These are phyloP conservation scores for Panicum virgatum DNA, from an alignment of 202 grass and related monocot species.

Conservation along the genomic window DNA sequence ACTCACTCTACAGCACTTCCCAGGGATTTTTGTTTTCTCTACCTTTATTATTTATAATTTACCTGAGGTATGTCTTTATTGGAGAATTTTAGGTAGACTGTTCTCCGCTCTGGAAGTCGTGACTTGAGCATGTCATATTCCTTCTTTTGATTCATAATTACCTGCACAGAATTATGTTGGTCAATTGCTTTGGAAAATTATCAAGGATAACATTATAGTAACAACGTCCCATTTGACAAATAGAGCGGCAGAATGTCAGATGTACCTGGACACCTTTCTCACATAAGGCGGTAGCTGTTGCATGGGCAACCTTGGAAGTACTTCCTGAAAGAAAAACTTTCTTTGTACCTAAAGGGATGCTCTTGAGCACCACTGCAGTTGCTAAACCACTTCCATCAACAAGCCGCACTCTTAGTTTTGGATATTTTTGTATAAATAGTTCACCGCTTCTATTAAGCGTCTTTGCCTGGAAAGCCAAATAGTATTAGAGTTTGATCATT, in stretches of 20 bases:
- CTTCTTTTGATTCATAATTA: conserved; percentile 71
- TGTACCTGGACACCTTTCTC: conserved; percentile 73
- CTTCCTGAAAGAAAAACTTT: conserved; percentile 58
- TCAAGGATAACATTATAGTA: background rate
- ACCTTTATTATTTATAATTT: conserved; percentile 22
- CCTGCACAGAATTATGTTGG: conserved; percentile 47
- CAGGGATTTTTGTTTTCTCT: background rate
- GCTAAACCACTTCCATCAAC: conserved; percentile 95
- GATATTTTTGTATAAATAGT: conserved; percentile 79
- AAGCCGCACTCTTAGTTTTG: conserved; percentile 74
- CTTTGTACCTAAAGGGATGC: conserved; percentile 58
- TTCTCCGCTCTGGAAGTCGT: conserved; percentile 43
- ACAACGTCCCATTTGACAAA: background rate
- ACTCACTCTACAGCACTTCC: background rate
- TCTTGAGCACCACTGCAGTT: conserved; percentile 72
- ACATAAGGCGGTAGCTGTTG: conserved; percentile 59
- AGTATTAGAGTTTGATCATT: background rate
- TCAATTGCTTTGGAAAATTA: background rate
- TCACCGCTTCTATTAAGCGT: conserved; percentile 72
- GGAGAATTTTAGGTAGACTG: conserved; percentile 57
- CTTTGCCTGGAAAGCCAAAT: conserved; percentile 48
- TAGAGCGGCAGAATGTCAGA: background rate
- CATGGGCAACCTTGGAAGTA: conserved; percentile 62
- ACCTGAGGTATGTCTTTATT: conserved; percentile 62
- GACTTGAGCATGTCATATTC: conserved; percentile 64